Evolutionary conservation across 2,329 filamentous ascomycete genomes (phyloP).

Genomic region (Claviceps fusiformis): DNA sequence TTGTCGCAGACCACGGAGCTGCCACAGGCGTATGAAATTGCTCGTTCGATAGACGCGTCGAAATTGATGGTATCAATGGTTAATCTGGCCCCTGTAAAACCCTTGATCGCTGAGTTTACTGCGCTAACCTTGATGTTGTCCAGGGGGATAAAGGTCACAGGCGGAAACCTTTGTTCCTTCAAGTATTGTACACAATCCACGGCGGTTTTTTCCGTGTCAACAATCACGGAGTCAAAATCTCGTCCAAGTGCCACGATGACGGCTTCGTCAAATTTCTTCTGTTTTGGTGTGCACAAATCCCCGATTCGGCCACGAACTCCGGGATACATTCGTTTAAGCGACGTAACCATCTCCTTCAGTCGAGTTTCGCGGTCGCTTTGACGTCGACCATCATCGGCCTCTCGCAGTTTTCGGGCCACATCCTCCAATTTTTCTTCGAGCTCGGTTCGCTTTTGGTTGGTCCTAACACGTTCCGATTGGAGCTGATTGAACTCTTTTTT

Average conservation of each 20-base stretch:
- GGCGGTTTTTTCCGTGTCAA: constrained; percentile 88
- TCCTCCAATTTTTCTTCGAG: constrained; percentile 85
- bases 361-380: constrained; percentile 72
- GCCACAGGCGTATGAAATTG: constrained; percentile 88
- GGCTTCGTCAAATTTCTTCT: constrained; percentile 91
- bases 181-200: constrained; percentile 91
- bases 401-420: constrained; percentile 64
- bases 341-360: constrained; percentile 70
- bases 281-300: constrained; percentile 87
- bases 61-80: constrained; percentile 96
- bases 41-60: constrained; percentile 74
- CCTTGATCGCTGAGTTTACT: constrained; percentile 80
- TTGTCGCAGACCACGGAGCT: constrained; percentile 91
- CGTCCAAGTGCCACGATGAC: constrained; percentile 84
- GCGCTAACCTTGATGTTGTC: constrained; percentile 95
- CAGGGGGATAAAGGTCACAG: constrained; percentile 88
- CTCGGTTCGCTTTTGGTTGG: constrained; percentile 71
- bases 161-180: constrained; percentile 73
- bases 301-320: constrained; percentile 84
- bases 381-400: constrained; percentile 72
- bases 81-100: constrained; percentile 70
- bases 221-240: constrained; percentile 87
- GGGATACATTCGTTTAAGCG: constrained; percentile 80
- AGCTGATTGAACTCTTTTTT: constrained; percentile 83
- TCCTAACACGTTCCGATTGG: constrained; percentile 69